Base-by-base conservation (phyloP, 164 flowering plant species). In the Stephania japonica region DNA sequence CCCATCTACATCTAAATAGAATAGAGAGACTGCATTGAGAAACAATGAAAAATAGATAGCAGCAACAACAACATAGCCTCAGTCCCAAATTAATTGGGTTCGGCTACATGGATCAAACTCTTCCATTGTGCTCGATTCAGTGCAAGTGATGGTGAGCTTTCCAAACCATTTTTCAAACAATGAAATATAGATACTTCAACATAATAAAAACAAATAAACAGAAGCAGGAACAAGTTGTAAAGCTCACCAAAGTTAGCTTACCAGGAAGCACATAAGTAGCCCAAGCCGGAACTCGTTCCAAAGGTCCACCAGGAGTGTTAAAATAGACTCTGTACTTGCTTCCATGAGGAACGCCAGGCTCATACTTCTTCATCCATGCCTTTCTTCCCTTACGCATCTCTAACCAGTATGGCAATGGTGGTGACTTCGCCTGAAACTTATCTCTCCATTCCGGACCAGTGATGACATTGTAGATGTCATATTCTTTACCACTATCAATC, bases 211-310 rank as follows among this genome's bases (percentile, higher is more conserved):
- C 7, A 53, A 49, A 21, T 12, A 42, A 71, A 9, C 16, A 4
- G 23, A 56, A 56, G 63, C 23, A 56, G 16, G 63, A 56, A 56
- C n/a, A 56, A 56, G 23, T 18, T 4, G 23, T 21, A 18, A 14
- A 56, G 63, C 7, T n/a, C n/a, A 23, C 63, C 21, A 21, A 43
- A 70, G 32, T 23, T 73, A 70, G 68, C 63, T 61, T 83, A 92
- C 99, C 97, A 65, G 99, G 97, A 76, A 88, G 83, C 73, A 95
- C 99, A 84, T 91, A 95, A 70, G 96, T 89, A 76, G 99, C 99
- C 99, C 98, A 95, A 73, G 99, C 96, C 81, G 99, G 98, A 68
- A 95, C 85, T 14, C 99, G 84, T 78, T 92, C 99, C 80, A 95
- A 77, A 71, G 98, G 92, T 23, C 98, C 99, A 78, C 61, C 79